Base-by-base conservation (phyloP, 345 rosid species). In the Gossypioides kirkii region DNA sequence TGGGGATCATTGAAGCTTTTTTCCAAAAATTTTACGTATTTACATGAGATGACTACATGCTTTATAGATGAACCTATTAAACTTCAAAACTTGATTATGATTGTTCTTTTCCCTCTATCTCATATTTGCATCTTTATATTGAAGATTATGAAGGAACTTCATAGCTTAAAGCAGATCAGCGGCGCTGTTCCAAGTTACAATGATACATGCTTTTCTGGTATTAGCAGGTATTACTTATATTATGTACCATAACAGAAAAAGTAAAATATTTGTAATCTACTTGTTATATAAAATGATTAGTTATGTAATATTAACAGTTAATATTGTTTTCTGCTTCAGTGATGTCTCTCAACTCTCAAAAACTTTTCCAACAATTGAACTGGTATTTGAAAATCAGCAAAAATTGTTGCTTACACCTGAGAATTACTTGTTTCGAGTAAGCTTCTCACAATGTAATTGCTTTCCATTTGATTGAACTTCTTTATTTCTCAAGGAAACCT, bases 131-230 rank as follows among this genome's bases (percentile, higher is more conserved):
- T 94, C 58, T 49, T 73, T 50, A 22, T 32, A 9, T 56, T 81
- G 80, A 78, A 94, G 97, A 78, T 94, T 38, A 82, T 82, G 81
- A 82, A 79, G 82, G 90, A 92, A 81, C 82, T 85, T 75, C 82
- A 80, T 8, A 77, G 88, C 70, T 80, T 90, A 46, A 86, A 91
- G 86, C 86, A 80, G 79, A 87, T 91, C 53, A 90, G 23, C 20
- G 97, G 98, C 58, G 97, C 97, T 61, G 99, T 90, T 77, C 96
- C 98, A 22, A 95, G 84, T 74, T 95, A 85, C 77, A 86, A 92
- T 64, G 99, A 95, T 73, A 87, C 87, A 75, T 95, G 96, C 83
- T 95, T 95, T 80, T 88, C 86, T 56, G 87, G 89, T 58, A 88
- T 84, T 67, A 71, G 80, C 77, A 91, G 97, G 97, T 68, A 49